A percentile compares a stretch with the other conserved stretches of the same genome.
These are phyloP conservation scores for Licmophora abbreviata DNA, from an alignment of 108 stramenopile species.

Conservation along the genomic window DNA sequence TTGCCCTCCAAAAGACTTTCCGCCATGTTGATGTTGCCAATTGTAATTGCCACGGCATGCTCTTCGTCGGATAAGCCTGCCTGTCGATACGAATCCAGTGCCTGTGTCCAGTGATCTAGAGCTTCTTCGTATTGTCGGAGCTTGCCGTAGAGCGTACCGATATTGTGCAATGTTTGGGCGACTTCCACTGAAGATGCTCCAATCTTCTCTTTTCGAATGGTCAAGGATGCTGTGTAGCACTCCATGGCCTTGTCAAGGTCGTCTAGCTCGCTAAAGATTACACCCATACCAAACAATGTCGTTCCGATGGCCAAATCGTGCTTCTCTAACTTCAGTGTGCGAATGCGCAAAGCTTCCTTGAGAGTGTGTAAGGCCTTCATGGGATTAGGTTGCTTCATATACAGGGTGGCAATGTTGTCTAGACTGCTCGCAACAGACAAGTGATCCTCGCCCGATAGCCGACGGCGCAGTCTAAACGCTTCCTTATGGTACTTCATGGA, in stretches of 20 bases:
- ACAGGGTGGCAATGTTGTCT: constrained; percentile 37
- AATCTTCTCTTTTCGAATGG: constrained; percentile 12
- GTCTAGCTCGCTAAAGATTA: constrained; percentile 23
- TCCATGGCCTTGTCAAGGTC: constrained; percentile 31
- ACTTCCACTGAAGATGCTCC: constrained; percentile 12
- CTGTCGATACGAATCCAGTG: constrained; percentile 32
- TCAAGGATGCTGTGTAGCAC: constrained; percentile 27
- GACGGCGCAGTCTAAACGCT: constrained; percentile 30
- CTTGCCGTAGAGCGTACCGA: constrained; percentile 34
- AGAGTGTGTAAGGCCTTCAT: constrained; percentile 35
- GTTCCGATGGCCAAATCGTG: constrained; percentile 33
- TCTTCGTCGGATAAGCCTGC: constrained; percentile 43
- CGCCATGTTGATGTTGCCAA: constrained; percentile 54
- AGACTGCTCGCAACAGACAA: constrained; percentile 31
- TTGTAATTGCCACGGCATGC: constrained; percentile 40
- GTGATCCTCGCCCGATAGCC: constrained; percentile 30
- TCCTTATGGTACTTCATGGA: constrained; percentile 40
- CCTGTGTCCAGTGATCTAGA: constrained; percentile 40
- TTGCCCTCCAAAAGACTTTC: constrained; percentile 20
- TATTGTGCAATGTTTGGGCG: constrained; percentile 52
- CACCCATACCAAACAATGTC: constrained; percentile 47
- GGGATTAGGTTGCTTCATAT: constrained; percentile 29
- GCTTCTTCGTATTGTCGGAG: constrained; percentile 27
- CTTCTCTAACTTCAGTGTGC: constrained; percentile 19
- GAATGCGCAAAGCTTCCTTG: constrained; percentile 38